Percentiles rank a stretch among this genome's conserved stretches.
Conservation (phyloP, 2,329 filamentous ascomycete species). For the Pseudogymnoascus sp. region DNA sequence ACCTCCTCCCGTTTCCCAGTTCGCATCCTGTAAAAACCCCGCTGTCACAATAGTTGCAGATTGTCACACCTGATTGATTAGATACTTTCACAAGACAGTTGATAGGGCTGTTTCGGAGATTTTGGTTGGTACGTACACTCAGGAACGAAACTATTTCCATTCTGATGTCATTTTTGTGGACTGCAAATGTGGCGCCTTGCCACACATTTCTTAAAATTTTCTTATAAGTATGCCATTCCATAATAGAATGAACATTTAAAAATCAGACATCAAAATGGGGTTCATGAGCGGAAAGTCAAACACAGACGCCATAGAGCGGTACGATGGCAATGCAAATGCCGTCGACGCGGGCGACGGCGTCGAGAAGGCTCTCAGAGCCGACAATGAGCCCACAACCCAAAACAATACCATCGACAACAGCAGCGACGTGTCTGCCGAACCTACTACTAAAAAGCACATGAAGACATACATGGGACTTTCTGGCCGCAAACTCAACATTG, state of each 20-base stretch:
- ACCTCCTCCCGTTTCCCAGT: neutral
- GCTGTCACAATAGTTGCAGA: neutral
- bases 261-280: neutral
- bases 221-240: neutral
- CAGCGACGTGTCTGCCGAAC: neutral
- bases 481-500: neutral
- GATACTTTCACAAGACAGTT: neutral
- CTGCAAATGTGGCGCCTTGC: neutral
- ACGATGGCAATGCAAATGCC: neutral
- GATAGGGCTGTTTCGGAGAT: neutral
- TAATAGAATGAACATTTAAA: neutral
- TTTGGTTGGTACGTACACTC: neutral
- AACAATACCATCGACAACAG: neutral
- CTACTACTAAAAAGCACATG: neutral
- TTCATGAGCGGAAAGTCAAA: neutral
- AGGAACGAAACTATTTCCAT: neutral
- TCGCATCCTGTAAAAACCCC: neutral
- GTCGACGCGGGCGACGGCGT: neutral
- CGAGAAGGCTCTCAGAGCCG: neutral
- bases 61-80: neutral
- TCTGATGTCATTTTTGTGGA: slow-evolving; percentile 9
- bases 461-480: neutral
- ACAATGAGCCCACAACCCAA: neutral
- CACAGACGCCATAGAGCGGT: neutral
- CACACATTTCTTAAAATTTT: neutral